phyloP scores from a whole-genome alignment of 306 rosid species.

The Coriaria nepalensis region DNA sequence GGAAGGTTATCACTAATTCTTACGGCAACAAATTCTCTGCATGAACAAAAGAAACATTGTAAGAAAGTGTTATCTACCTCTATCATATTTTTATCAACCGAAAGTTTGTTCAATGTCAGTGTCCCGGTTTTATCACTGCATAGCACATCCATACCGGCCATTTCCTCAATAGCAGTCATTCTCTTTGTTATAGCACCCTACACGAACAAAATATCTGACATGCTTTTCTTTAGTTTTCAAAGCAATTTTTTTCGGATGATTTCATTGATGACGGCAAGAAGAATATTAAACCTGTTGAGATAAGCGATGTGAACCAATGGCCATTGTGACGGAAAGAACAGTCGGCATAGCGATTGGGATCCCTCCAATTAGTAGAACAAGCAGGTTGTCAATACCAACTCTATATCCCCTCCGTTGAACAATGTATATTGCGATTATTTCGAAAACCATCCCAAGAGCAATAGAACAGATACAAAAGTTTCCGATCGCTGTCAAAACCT shows the following conservation, averaged over 20 bases:
- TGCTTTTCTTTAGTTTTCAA: no score
- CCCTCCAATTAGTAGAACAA: constrained; percentile 65
- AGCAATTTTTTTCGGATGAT: no score
- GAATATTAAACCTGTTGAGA: no score
- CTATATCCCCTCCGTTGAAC: constrained; percentile 19
- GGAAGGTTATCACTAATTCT: no score
- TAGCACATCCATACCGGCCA: no score
- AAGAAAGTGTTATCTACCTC: no score
- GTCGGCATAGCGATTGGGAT: constrained; percentile 88
- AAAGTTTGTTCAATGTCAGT: constrained; percentile 66
- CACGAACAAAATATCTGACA: no score
- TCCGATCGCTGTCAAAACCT: constrained; percentile 68
- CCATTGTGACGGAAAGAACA: constrained; percentile 82
- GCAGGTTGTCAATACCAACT: constrained; percentile 49
- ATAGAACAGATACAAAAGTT: no score
- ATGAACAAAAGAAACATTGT: no score
- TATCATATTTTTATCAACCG: constrained; percentile 48
- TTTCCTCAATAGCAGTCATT: constrained; percentile 76
- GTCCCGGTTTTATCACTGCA: constrained; percentile 79
- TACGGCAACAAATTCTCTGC: no score
- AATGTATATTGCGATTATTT: constrained; percentile 45
- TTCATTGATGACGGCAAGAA: no score
- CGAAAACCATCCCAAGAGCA: constrained; percentile 53
- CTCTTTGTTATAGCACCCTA: constrained; percentile 75
- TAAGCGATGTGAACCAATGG: constrained; percentile 53